Conservation (phyloP, 176 grass and related monocot genomes). For the Sorghum bicolor region DNA sequence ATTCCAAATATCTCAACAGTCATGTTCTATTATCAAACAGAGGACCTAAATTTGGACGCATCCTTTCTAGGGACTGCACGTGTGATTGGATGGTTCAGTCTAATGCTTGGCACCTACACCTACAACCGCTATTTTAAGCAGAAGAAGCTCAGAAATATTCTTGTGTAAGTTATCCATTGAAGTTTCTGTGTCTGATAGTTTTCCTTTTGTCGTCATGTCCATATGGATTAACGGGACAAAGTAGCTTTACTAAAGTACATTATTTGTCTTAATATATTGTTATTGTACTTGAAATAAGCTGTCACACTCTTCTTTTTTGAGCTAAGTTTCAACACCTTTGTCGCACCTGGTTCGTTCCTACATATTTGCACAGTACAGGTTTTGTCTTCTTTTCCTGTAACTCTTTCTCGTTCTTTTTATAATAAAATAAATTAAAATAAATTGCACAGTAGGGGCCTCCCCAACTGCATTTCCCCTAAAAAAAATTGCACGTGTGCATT, state of each 20-base stretch:
- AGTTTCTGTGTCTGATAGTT: constrained; percentile 4
- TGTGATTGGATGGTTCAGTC: constrained; percentile 69
- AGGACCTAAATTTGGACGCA: constrained; percentile 66
- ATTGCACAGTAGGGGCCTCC: background rate
- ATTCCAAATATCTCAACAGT: constrained; percentile 80
- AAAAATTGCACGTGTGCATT: background rate
- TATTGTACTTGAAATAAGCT: background rate
- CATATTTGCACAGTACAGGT: background rate
- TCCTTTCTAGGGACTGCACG: constrained; percentile 73
- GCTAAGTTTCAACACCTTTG: background rate
- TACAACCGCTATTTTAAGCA: constrained; percentile 73
- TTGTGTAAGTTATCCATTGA: constrained; percentile 53
- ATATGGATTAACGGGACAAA: background rate
- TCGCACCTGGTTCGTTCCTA: background rate
- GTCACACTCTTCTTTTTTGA: background rate
- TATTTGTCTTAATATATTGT: background rate
- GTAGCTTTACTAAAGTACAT: background rate
- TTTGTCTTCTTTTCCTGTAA: background rate
- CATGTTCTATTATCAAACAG: constrained; percentile 91
- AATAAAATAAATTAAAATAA: background rate
- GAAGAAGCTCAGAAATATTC: constrained; percentile 67
- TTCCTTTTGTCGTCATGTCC: background rate
- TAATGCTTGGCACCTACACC: constrained; percentile 76
- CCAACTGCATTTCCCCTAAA: background rate
- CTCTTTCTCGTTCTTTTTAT: background rate